A percentile compares a stretch with the other conserved stretches of the same genome.
phyloP scores from a whole-genome alignment of 2,329 filamentous ascomycete genomes.

The Aspergillus sp. region DNA sequence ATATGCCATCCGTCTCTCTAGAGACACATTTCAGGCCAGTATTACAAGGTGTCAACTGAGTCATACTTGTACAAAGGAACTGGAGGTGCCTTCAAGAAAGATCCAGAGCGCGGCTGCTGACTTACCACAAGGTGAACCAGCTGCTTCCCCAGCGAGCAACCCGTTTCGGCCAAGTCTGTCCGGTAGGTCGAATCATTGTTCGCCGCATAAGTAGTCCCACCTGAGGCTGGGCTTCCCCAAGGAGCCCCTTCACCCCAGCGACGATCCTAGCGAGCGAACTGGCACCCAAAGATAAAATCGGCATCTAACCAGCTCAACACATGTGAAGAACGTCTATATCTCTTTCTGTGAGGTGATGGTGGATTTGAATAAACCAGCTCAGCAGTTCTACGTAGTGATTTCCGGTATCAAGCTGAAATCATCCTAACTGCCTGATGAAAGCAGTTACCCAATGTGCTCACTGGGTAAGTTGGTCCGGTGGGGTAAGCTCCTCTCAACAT shows the following conservation, averaged over 20 bases:
- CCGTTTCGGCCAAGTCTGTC: neutral
- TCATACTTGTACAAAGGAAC: too few species aligned
- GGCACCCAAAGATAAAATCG: neutral
- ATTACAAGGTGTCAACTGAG: too few species aligned
- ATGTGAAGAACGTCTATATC: too few species aligned
- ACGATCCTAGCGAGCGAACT: neutral
- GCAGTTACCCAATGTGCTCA: too few species aligned
- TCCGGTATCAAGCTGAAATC: too few species aligned
- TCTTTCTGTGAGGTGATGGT: neutral
- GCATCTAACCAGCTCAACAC: too few species aligned
- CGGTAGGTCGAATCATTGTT: conserved; percentile 5
- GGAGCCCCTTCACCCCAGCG: neutral
- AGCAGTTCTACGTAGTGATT: too few species aligned
- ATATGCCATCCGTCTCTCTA: too few species aligned
- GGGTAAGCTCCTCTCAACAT: neutral
- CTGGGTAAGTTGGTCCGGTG: too few species aligned
- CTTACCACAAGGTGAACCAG: neutral
- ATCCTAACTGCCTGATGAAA: too few species aligned
- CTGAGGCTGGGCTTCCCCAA: conserved; percentile 2
- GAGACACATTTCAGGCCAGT: too few species aligned
- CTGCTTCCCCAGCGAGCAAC: conserved; percentile 4
- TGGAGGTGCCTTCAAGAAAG: neutral
- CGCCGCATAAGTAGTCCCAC: conserved; percentile 4
- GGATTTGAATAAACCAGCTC: neutral
- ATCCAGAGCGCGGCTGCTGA: neutral